phyloP scores from a whole-genome alignment of 805 yeast genomes.

The Starmerella roubikii region DNA sequence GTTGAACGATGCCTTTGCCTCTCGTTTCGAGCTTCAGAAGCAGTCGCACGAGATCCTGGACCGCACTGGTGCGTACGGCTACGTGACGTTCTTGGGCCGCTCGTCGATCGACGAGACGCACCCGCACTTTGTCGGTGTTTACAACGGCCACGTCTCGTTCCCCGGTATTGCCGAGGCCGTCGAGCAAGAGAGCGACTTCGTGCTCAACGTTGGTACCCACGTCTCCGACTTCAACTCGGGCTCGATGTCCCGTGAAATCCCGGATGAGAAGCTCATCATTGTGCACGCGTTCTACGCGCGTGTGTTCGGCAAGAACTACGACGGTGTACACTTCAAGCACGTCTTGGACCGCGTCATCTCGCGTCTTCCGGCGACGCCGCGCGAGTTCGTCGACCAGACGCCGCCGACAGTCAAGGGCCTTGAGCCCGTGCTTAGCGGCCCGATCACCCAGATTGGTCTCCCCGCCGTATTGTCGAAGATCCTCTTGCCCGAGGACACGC shows the following conservation, averaged over 20 bases:
- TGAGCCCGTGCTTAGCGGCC: conserved; percentile 26
- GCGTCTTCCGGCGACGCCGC: conserved; percentile 26
- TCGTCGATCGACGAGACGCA: conserved; percentile 59
- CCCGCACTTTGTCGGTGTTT: conserved; percentile 54
- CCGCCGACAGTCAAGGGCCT: conserved; percentile 17
- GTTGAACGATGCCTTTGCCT: conserved; percentile 56
- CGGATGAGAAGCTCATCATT: conserved; percentile 32
- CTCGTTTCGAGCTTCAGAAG: conserved; percentile 32
- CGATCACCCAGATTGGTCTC: conserved; percentile 28
- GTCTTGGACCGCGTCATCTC: conserved; percentile 35
- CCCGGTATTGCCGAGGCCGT: conserved; percentile 37
- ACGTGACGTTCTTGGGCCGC: conserved; percentile 55
- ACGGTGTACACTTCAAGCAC: conserved; percentile 37
- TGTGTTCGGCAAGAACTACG: conserved; percentile 32
- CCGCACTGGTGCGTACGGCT: conserved; percentile 41
- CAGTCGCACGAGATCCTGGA: conserved; percentile 37
- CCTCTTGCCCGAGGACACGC: conserved; percentile 48
- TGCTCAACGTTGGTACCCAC: conserved; percentile 57
- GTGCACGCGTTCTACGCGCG: conserved; percentile 42
- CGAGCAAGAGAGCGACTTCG: conserved; percentile 44
- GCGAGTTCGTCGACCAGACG: conserved; percentile 18
- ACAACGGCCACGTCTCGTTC: conserved; percentile 46
- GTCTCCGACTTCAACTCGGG: conserved; percentile 61
- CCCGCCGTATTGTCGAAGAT: conserved; percentile 31
- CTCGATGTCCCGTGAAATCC: conserved; percentile 39